These are phyloP conservation scores for Botrytis pseudocinerea DNA, from an alignment of 2,329 filamentous ascomycete genomes.

Conservation along the genomic window DNA sequence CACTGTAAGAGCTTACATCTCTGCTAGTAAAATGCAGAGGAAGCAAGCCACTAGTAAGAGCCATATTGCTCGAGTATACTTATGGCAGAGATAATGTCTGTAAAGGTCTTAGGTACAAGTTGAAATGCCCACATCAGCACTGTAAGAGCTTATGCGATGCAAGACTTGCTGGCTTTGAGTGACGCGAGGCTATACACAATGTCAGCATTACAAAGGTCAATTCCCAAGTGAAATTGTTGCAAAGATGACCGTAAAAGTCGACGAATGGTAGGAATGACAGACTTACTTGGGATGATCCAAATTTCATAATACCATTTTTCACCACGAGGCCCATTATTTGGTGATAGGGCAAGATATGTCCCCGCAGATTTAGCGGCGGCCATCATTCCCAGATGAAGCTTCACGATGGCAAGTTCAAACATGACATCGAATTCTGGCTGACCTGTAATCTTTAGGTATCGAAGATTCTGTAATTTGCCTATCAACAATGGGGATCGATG, in stretches of 20 bases:
- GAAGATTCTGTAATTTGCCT: constrained; percentile 16
- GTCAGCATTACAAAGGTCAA: background rate
- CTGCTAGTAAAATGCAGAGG: background rate
- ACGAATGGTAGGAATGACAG: background rate
- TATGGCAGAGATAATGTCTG: background rate
- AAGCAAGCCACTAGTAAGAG: background rate
- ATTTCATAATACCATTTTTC: constrained; percentile 24
- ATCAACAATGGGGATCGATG: constrained; percentile 15
- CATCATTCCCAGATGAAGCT: constrained; percentile 22
- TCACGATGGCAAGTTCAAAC: constrained; percentile 23
- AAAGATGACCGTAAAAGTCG: background rate
- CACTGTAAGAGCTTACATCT: background rate
- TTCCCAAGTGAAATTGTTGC: background rate
- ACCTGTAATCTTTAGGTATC: constrained; percentile 20
- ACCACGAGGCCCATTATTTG: constrained; percentile 21
- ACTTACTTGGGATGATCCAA: constrained; percentile 22
- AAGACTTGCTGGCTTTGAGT: constrained; percentile 2
- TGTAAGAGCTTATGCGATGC: constrained; percentile 1
- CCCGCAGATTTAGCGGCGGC: constrained; percentile 14
- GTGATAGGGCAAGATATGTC: constrained; percentile 10
- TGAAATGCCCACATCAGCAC: background rate
- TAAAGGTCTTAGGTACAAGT: background rate
- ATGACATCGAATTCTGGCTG: constrained; percentile 18
- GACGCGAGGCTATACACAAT: background rate
- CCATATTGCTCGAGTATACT: background rate